These are phyloP conservation scores for Syncephalastrum contaminatum DNA, from an alignment of 371 early-diverging fungal species.

Conservation along the genomic window DNA sequence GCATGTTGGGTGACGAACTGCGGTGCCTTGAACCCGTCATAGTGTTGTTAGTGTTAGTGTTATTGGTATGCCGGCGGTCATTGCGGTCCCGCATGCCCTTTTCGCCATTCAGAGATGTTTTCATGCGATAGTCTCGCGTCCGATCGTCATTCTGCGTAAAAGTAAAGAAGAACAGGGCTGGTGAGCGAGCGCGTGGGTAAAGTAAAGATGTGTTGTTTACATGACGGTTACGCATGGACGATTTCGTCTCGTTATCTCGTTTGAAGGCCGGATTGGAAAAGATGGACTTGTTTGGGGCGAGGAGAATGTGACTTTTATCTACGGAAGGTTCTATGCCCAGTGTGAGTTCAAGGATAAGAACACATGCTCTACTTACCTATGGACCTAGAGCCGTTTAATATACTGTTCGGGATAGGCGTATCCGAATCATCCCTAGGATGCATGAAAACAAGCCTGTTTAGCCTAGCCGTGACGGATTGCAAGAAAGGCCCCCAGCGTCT, in stretches of 20 bases:
- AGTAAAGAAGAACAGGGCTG: neutral
- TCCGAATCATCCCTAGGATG: conserved; percentile 34
- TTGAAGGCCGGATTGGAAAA: conserved; percentile 44
- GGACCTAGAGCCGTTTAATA: conserved; percentile 38
- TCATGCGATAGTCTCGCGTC: conserved; percentile 11
- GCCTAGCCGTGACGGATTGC: neutral
- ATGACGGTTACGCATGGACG: conserved; percentile 15
- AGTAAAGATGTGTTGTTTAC: neutral
- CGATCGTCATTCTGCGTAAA: neutral
- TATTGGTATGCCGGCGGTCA: conserved; percentile 1
- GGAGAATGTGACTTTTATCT: conserved; percentile 55
- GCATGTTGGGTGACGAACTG: no score
- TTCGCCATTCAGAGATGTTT: neutral
- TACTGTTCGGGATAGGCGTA: conserved; percentile 33
- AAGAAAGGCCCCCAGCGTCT: neutral
- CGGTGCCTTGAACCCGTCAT: conserved; percentile 8
- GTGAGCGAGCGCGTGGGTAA: no score
- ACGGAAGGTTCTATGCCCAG: neutral
- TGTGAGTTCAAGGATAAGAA: neutral
- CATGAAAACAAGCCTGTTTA: neutral
- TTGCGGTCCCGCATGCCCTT: conserved; percentile 5
- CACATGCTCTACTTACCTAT: conserved; percentile 14
- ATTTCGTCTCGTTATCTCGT: conserved; percentile 9
- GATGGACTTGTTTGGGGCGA: conserved; percentile 56
- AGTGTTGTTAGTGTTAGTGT: conserved; percentile 9